Evolutionary conservation across 306 rosid species (phyloP), one percentile per base, ranked within the genome.

Genomic region (Glycine soja): DNA sequence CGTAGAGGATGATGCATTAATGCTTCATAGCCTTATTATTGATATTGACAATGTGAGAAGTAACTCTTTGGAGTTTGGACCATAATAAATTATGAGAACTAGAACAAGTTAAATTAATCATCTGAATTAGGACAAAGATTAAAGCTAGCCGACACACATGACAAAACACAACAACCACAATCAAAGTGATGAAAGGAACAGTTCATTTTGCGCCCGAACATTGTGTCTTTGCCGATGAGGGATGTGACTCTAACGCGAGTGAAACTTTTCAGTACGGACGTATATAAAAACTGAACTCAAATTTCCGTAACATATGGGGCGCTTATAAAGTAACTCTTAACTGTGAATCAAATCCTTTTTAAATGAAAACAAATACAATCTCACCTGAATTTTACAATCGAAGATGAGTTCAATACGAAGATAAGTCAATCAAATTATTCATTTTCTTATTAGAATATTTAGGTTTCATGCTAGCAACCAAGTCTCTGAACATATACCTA

Each of bases 61-160:
- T 9, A 24, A 24, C 19, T 40, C 6, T 13, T 36, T 46, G 30
- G 30, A 24, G 2, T 24, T 24, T 24, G 0, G 19, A 12, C 30
- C 53, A 43, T 70, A 71, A 24, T 2, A 32, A 12, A 34, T 80
- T 40, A 58, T 53, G 34, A 48, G 45, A 79, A 43, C 24, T 53
- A 51, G n/a, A 73, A 43, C 9, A 18, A 19, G 13, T 34, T 63
- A 63, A 64, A 2, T 12, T 46, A 54, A 56, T 34, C 47, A 74
- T 50, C 48, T 9, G 63, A 76, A 69, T 14, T 46, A 10, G 4
- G n/a, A 10, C 5, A 57, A 10, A 16, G 34, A 24, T 24, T 24
- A 24, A 24, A 24, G 30, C 30, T 24, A 24, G 30, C 30, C 30
- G 30, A 24, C 30, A 59, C 4, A 59, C 38, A 24, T 48, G 47